Evolutionary conservation across 345 rosid genomes (phyloP), one percentile per base, ranked within the genome.

Genomic region (Arabidopsis arenosa): DNA sequence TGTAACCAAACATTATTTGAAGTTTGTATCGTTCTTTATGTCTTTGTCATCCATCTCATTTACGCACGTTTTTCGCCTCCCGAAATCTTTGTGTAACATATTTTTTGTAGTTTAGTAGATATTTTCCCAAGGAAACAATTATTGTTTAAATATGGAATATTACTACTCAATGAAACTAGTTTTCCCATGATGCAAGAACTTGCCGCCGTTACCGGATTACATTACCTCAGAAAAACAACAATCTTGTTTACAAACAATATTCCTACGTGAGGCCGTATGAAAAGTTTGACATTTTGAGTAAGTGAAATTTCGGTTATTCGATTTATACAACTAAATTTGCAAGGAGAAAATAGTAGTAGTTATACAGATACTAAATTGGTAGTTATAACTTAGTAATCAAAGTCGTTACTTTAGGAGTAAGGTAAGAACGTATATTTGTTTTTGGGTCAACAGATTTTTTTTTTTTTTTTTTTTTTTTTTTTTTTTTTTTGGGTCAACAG

Each of bases 41-140:
- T 67, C 72, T 13, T 37, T 67, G 51, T 53, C 72, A 5, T 37
- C 6, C 47, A 66, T 36, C 13, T 18, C 1, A 43, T 41, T 2
- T 40, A 66, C 45, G 32, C 74, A 70, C 74, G 74, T 70, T 57
- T 69, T 68, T 32, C 9, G 7, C 48, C 14, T 74, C 58, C 35
- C 39, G 43, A 30, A 39, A 63, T 73, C 26, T 23, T 32, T 47
- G 7, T 52, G 37, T 54, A 73, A 33, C 64, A 53, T 23, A 23
- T 3, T 15, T 44, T 74, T 65, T 55, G 65, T 55, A 11, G 14
- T 53, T 44, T 53, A 44, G 48, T 74, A 21, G 10, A 30, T 37
- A 40, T 62, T 44, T 12, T 12, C 28, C 59, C 43, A 62, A 62
- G 21, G 41, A 62, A 21, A 23, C 0, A 7, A 62, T 15, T 9